Conservation (phyloP, 768 basidiomycete genomes). For the Phlebiopsis gigantea region DNA sequence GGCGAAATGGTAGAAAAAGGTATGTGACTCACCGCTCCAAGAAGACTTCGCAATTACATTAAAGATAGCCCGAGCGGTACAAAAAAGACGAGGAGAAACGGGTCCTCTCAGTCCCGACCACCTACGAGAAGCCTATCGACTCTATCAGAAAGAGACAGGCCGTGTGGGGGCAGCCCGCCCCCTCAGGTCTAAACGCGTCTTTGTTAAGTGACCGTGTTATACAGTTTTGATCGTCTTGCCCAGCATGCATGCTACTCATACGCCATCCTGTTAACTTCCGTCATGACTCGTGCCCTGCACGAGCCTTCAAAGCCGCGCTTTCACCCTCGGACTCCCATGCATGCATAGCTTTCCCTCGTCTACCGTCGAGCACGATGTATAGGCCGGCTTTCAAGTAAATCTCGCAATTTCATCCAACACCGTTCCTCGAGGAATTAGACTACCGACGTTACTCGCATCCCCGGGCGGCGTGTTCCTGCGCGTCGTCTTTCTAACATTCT, state of each 20-base stretch:
- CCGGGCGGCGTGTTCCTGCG: not conserved
- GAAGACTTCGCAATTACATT: not conserved
- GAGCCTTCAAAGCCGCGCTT: not conserved
- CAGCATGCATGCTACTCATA: not conserved
- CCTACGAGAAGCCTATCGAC: constrained; percentile 81
- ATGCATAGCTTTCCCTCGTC: not conserved
- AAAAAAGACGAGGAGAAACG: constrained; percentile 63
- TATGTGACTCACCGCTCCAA: constrained; percentile 24
- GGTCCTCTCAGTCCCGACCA: constrained; percentile 86
- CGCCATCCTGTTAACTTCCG: not conserved
- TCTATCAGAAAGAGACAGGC: constrained; percentile 78
- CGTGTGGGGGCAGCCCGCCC: constrained; percentile 75
- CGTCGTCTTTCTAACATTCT: not conserved
- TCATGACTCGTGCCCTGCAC: not conserved
- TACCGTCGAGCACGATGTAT: not conserved
- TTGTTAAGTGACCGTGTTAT: constrained; percentile 44
- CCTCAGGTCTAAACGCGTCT: constrained; percentile 62
- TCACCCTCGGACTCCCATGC: not conserved
- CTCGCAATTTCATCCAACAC: too few relatives aligned
- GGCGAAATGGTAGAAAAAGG: constrained; percentile 91
- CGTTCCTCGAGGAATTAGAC: not conserved
- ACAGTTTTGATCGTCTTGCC: not conserved
- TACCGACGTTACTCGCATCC: not conserved
- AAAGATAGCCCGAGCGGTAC: constrained; percentile 67
- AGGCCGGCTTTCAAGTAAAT: not conserved